Base-by-base conservation (phyloP, 306 rosid species). In the Cucumis hystrix region DNA sequence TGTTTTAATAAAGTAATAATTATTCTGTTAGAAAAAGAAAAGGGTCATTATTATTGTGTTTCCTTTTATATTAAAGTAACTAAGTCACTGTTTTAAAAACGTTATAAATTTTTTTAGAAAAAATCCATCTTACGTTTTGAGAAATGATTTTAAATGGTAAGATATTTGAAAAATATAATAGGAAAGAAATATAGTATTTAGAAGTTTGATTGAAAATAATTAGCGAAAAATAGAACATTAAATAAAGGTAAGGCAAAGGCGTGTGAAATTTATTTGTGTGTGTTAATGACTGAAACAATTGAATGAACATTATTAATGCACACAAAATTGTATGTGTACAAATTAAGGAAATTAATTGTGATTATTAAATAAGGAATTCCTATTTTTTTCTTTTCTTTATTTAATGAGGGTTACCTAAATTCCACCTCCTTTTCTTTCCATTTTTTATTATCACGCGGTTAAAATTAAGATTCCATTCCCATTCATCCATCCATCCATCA, bases 321-420 rank as follows among this genome's bases (percentile, higher is more conserved):
- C 0, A 3, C 16, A 69, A 20, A 69, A 41, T 21, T 43, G 6
- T 10, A 41, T 41, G 6, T 64, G 35, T 33, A 64, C 6, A 37
- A 33, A 30, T 30, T 35, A 64, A 5, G 4, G 41, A 64, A 28
- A 30, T 64, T 64, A 30, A 14, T 6, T 30, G 35, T 16, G 25
- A 23, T 65, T 18, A 43, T 33, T 33, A 41, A 68, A 40, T 6
- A 49, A 49, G 54, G 54, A 13, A 49, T 11, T 12, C 3, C 9
- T n/a, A n/a, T n/a, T 1, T 41, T 41, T 41, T 41, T 41, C 47
- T 41, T 7, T 49, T 41, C 3, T 68, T 68, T 68, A 68, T 10
- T 68, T 68, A 43, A n/a, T 43, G 74, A 68, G 74, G 56, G 30
- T 28, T 55, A 68, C 30, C 74, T 41, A 68, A 68, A 69, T 69